Evolutionary conservation across 2,329 filamentous ascomycete genomes (phyloP), one percentile per base, ranked within the genome.

Genomic region (Calonectria montana): DNA sequence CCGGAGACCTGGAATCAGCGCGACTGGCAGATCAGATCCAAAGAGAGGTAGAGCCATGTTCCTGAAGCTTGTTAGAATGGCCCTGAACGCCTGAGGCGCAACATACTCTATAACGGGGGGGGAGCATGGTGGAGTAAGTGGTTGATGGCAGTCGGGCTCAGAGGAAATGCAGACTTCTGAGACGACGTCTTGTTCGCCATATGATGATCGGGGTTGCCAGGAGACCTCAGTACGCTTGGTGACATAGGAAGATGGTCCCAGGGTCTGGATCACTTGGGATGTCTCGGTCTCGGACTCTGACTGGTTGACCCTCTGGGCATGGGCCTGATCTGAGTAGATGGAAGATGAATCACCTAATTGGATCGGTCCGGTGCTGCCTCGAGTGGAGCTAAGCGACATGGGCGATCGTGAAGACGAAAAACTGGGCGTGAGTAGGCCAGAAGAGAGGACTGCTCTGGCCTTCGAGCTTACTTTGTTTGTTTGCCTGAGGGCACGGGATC

Each of bases 401-500:
- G 79, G 79, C 23, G 80, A 81, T 13, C 77, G 73, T 10, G 77
- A 76, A 2, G 81, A 81, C 3, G 74, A 45, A 12, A 79, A 63
- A 25, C 77, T 78, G 4, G 81, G 79, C 1, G 81, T 78, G 8
- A 75, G 57, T 4, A 78, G 62, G 2, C 78, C 76, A 2, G 80
- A 77, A 2, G 81, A 77, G 2, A 72, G 57, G 7, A 73, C 74
- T 8, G 76, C 71, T 25, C 69, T 71, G 29, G 72, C 65, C 21
- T 75, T 75, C 15, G 70, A 68, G 29, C 65, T 77, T 5, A 62
- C 68, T 50, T 76, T 76, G 27, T 73, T 70, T 8, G 73, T 61
- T 23, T 77, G 67, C 53, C 74, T 79, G 12, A 75, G 70, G 55
- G 81, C 81, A 63, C 85, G 84, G 29, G 82, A 80, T 41, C 84